A percentile compares a stretch with the other conserved stretches of the same genome.
Evolutionary conservation across 768 basidiomycete genomes (phyloP).

Genomic region (Boletellus ananiceps): DNA sequence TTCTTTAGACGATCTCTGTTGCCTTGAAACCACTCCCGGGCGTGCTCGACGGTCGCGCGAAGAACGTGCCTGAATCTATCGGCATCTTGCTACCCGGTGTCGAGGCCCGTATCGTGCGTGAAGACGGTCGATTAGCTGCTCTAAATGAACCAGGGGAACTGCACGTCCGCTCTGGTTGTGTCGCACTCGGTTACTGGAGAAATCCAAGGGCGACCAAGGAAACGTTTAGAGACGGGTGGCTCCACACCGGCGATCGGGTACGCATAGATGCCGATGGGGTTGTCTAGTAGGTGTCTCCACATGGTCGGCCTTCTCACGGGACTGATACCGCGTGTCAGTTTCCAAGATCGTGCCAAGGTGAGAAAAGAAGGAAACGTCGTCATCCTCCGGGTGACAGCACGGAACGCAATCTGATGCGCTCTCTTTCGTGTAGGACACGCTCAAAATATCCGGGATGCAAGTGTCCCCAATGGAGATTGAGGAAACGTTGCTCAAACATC

Average conservation of each 20-base stretch:
- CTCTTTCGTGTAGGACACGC: conserved; percentile 53
- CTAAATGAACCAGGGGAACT: conserved; percentile 64
- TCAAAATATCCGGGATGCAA: conserved; percentile 77
- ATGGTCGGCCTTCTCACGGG: not conserved
- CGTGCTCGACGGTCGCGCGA: conserved; percentile 40
- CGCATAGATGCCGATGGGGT: conserved; percentile 53
- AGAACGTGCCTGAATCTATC: conserved; percentile 38
- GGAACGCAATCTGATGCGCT: not conserved
- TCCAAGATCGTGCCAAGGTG: conserved; percentile 74
- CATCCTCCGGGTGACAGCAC: too few species aligned
- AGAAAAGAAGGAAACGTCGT: too few species aligned
- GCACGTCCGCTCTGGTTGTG: conserved; percentile 49
- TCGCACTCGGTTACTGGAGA: conserved; percentile 69
- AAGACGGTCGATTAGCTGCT: conserved; percentile 52
- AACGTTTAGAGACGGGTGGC: conserved; percentile 68
- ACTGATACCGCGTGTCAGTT: conserved; percentile 37
- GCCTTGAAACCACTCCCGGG: conserved; percentile 43
- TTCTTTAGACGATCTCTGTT: conserved; percentile 50
- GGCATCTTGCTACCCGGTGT: conserved; percentile 62
- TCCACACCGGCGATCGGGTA: conserved; percentile 71
- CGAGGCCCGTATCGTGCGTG: conserved; percentile 57
- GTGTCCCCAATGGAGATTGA: conserved; percentile 82
- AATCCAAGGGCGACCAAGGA: conserved; percentile 62
- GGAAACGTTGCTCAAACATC: conserved; percentile 55
- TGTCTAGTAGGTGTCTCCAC: conserved; percentile 52